Base-by-base conservation (phyloP, 345 rosid species). In the Anacardium occidentale region DNA sequence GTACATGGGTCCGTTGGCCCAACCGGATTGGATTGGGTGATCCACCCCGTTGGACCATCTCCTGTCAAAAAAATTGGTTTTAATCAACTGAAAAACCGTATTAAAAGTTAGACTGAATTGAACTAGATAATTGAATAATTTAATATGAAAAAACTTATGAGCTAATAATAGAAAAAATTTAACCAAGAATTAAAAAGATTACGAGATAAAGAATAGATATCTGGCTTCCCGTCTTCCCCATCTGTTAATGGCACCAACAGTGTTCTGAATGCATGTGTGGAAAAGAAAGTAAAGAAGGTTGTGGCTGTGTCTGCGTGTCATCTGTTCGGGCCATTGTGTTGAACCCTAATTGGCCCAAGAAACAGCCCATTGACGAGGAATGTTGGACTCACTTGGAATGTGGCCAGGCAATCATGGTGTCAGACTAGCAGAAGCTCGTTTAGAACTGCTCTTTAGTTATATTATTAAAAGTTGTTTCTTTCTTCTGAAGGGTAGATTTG, bases 221-320 rank as follows among this genome's bases (percentile, higher is more conserved):
- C 42, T 4, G 42, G 8, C 42, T 37, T 37, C 42, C 42, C 6
- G 42, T 37, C 42, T 37, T 37, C 42, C 42, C 42, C 88, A 67
- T 83, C 83, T 54, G 45, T 75, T 29, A 77, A 5, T 7, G 86
- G 88, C 24, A 83, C 84, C 14, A 69, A 42, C 56, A 85, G 83
- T 62, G 89, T 85, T 51, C 68, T 85, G 4, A 54, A 82, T 66
- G 89, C 89, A 40, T 79, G 86, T 47, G 13, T 24, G 24, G 61
- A 77, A 48, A 82, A 71, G 8, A 79, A 82, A 70, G 88, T 83
- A 57, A 81, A 81, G 81, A 78, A 76, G 64, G 85, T 79, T 75
- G 85, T 85, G 37, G 76, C 77, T 51, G 84, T 84, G 26, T 84
- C 83, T 21, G 85, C 85, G 84, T 84, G 26, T 84, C 83, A 25